phyloP scores from a whole-genome alignment of 2,329 filamentous ascomycete species.

The Calonectria naviculata region DNA sequence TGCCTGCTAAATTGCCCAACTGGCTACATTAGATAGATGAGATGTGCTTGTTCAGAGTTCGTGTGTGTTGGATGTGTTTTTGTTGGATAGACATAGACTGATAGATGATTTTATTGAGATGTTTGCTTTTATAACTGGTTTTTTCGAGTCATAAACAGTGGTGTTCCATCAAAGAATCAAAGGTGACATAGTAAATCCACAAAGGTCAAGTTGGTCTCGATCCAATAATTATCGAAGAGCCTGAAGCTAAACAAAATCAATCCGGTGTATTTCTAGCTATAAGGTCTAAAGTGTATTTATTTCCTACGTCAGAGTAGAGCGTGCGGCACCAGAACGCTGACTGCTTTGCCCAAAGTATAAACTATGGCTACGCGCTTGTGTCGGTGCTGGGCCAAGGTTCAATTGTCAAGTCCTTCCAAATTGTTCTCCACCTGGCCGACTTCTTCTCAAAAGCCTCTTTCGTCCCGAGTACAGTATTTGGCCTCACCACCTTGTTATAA shows the following conservation, averaged over 20 bases:
- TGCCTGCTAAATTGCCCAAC: conserved; percentile 6
- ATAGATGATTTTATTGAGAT: not conserved
- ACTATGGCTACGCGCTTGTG: not conserved
- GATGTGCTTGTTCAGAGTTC: not conserved
- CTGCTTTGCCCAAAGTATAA: too few species aligned
- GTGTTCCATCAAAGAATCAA: not conserved
- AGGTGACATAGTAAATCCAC: not conserved
- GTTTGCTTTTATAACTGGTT: not conserved
- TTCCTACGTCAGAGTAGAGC: too few species aligned
- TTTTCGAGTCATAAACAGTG: not conserved
- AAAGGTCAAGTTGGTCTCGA: too few species aligned
- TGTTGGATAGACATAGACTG: not conserved
- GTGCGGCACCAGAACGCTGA: too few species aligned
- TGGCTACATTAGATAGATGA: not conserved
- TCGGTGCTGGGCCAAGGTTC: not conserved
- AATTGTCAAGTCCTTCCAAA: conserved; percentile 42
- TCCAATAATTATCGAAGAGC: too few species aligned
- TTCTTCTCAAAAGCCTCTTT: conserved; percentile 45
- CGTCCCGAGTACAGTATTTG: conserved; percentile 42
- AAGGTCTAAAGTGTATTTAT: too few species aligned
- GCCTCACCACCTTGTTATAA: conserved; percentile 47
- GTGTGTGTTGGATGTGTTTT: not conserved
- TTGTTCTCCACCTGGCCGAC: conserved; percentile 41
- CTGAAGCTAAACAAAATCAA: too few species aligned
- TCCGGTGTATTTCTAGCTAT: too few species aligned